Evolutionary conservation across 2,329 filamentous ascomycete species (phyloP), one percentile per base, ranked within the genome.

Genomic region (Aureobasidium sp.): DNA sequence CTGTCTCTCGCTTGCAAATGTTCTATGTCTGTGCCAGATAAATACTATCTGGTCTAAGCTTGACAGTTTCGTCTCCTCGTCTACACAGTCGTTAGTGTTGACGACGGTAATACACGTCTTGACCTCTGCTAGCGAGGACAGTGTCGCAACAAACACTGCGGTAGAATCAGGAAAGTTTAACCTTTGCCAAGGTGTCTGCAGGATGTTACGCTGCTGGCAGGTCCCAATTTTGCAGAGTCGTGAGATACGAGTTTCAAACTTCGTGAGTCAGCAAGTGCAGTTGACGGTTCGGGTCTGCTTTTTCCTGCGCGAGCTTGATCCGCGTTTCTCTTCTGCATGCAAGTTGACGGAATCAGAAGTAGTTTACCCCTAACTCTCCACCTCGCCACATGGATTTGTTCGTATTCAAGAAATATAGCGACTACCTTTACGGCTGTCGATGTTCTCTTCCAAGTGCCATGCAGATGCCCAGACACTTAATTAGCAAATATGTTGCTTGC

Each of bases 161-260:
- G n/a, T 20, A 27, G 32, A 36, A 53, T 53, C 20, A 39, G 50
- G 24, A 36, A 27, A 13, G 12, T 34, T 27, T 26, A 6, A 44
- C 3, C 13, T 34, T 17, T 27, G 6, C 39, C 12, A 9, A 55
- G 36, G 5, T 24, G 32, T 7, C 32, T 34, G 27, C 26, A 52
- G 36, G 17, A 55, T 29, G 8, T 15, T 26, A 26, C 20, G 20
- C 37, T 10, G 15, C 36, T 20, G 4, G 37, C 27, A 17, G 51
- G 51, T 55, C 36, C 26, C 13, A 55, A 55, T 55, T 9, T 55
- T 43, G 52, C 37, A 55, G 36, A 32, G 15, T 55, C 52, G 52
- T 32, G 52, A 55, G 37, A 55, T 44, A 24, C 37, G 26, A 27
- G 36, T 26, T 43, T n/a, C 24, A 55, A 39, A 27, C 36, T 55